Base-by-base conservation (phyloP, 2,329 filamentous ascomycete species). In the Aureobasidium melanogenum region DNA sequence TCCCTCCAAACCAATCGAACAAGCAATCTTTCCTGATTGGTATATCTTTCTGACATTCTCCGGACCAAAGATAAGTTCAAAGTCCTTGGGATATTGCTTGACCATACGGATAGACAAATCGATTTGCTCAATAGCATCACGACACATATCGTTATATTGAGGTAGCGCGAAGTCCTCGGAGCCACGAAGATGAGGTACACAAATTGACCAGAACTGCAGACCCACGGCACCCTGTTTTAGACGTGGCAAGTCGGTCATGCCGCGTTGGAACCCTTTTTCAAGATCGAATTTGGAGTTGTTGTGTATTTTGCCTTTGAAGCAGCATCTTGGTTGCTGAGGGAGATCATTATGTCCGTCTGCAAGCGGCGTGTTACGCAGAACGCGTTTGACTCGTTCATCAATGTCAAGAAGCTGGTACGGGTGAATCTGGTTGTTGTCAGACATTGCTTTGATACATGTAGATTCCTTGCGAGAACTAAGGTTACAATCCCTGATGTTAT, bases 1-100 rank as follows among this genome's bases (percentile, higher is more conserved):
- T 3, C 66, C 74, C 64, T 76, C 74, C 14, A 74, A 70, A 0
- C 75, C 74, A 47, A 75, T 69, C 65, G 74, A 74, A 51, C 70
- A 72, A 0, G 73, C 68, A 7, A 76, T 73, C 9, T 66, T 69
- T 1, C 72, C 72, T 1, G 61, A 43, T 22, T 66, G 65, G 61
- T 75, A 76, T 3, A 70, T 64, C 3, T 52, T 28, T 34, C 67
- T 67, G 1, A 73, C 69, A 24, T 71, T 68, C 5, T 66, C 65
- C 0, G 72, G 70, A 4, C 63, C 62, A 2, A 62, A 66, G 12
- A 68, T 68, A 19, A 71, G 56, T 65, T 64, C 9, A 64, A 68
- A 63, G 60, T 71, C 15, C 61, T 71, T 10, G 63, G 70, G 62
- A 68, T 74, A 60, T 67, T 64, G 34, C 63, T 69, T 68, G 66